Evolutionary conservation across 371 early-diverging fungal genomes (phyloP).

Genomic region (Mucor mucedo): DNA sequence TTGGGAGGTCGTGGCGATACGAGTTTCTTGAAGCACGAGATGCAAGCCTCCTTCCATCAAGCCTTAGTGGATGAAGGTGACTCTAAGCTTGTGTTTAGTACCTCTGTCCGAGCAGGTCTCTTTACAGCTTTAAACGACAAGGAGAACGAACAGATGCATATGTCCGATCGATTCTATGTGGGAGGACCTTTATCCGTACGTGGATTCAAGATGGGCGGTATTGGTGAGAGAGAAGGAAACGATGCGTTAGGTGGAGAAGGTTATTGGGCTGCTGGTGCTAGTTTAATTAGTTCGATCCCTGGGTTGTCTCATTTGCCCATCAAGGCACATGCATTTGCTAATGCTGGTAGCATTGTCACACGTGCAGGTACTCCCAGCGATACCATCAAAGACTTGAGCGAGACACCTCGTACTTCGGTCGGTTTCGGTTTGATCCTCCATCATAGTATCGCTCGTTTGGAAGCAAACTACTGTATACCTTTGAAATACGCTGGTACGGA

Average conservation of each 20-base stretch:
- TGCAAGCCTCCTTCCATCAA: conserved; percentile 58
- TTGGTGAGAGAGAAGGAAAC: conserved; percentile 83
- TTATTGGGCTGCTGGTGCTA: conserved; percentile 80
- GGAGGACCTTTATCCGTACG: conserved; percentile 88
- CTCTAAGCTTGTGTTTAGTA: conserved; percentile 46
- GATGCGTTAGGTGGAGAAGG: conserved; percentile 92
- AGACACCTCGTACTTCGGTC: conserved; percentile 67
- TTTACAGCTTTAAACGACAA: conserved; percentile 52
- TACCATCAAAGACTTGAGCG: conserved; percentile 43
- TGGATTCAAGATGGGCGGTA: conserved; percentile 86
- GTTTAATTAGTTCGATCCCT: conserved; percentile 82
- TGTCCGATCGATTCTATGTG: conserved; percentile 86
- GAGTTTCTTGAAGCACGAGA: conserved; percentile 71
- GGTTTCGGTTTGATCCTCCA: conserved; percentile 85
- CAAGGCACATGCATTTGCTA: conserved; percentile 85
- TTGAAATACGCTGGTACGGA: conserved; percentile 64
- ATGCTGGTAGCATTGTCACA: conserved; percentile 78
- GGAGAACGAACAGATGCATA: conserved; percentile 32
- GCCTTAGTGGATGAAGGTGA: conserved; percentile 15
- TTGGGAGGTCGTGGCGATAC: conserved; percentile 85
- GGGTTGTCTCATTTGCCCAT: conserved; percentile 65
- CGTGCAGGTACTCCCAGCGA: conserved; percentile 23
- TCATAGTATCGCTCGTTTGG: conserved; percentile 69
- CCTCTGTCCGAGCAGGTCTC: conserved; percentile 57
- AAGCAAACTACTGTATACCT: conserved; percentile 54